These are phyloP conservation scores for Parathielavia hyrcaniae DNA, from an alignment of 495 filamentous ascomycete genomes.

Conservation along the genomic window DNA sequence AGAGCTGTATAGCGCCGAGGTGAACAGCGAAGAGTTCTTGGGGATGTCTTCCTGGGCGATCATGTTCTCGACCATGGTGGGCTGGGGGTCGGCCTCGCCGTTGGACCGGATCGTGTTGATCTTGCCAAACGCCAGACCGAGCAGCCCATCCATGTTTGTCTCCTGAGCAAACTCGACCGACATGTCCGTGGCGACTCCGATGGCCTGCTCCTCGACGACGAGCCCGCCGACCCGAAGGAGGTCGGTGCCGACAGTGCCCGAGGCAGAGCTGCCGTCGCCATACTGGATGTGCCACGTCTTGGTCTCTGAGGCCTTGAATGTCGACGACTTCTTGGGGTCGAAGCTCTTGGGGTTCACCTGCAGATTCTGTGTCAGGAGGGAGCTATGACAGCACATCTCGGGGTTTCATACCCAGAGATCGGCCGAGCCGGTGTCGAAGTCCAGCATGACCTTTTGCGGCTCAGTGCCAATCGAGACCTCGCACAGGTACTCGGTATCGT, in stretches of 20 bases:
- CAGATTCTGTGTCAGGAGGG: neutral
- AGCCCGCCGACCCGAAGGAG: conserved; percentile 61
- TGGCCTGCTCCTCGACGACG: conserved; percentile 58
- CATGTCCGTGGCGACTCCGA: conserved; percentile 62
- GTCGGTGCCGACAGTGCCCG: conserved; percentile 66
- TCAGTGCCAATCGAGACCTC: conserved; percentile 63
- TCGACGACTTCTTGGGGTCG: conserved; percentile 55
- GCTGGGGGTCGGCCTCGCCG: conserved; percentile 46
- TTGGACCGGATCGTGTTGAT: conserved; percentile 60
- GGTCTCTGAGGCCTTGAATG: conserved; percentile 48
- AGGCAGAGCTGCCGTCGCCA: conserved; percentile 65
- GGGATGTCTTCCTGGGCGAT: conserved; percentile 61
- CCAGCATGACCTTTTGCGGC: conserved; percentile 56
- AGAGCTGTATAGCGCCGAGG: conserved; percentile 61
- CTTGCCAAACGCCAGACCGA: conserved; percentile 63
- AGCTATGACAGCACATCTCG: neutral
- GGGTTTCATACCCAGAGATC: conserved; percentile 65
- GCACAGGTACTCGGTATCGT: conserved; percentile 65
- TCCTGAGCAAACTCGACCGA: conserved; percentile 55
- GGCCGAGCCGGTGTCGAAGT: conserved; percentile 73
- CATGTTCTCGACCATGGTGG: conserved; percentile 75
- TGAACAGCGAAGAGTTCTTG: conserved; percentile 60
- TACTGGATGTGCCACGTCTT: conserved; percentile 66
- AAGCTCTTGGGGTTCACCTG: conserved; percentile 45
- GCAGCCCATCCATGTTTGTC: conserved; percentile 60